These are phyloP conservation scores for Aspergillus sp. DNA, from an alignment of 2,329 filamentous ascomycete genomes.

Conservation along the genomic window DNA sequence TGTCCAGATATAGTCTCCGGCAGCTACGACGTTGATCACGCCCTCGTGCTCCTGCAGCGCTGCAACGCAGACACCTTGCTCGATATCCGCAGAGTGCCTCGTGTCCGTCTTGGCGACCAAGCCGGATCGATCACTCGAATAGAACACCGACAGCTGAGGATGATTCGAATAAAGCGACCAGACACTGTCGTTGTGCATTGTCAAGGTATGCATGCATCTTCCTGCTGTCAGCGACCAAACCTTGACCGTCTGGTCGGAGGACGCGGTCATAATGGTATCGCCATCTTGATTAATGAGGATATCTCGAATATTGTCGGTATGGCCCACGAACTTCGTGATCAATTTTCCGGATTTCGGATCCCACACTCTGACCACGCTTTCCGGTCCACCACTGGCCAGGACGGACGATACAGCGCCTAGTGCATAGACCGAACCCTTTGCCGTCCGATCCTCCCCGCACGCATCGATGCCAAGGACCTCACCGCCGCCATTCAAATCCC, in stretches of 20 bases:
- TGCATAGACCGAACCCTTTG: constrained; percentile 95
- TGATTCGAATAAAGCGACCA: constrained; percentile 94
- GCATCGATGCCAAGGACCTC: constrained; percentile 81
- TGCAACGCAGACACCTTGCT: constrained; percentile 88
- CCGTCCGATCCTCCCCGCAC: constrained; percentile 72
- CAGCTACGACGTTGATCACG: constrained; percentile 58
- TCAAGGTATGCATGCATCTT: constrained; percentile 95
- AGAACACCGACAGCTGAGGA: constrained; percentile 83
- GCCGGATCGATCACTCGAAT: constrained; percentile 89
- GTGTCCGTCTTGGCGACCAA: constrained; percentile 96
- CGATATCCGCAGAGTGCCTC: constrained; percentile 71
- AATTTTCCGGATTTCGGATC: constrained; percentile 85
- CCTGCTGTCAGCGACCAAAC: constrained; percentile 96
- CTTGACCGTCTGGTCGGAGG: constrained; percentile 95
- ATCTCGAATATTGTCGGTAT: constrained; percentile 90
- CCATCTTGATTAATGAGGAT: constrained; percentile 87
- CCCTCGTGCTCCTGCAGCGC: constrained; percentile 87
- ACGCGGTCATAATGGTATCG: constrained; percentile 89
- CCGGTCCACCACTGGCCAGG: constrained; percentile 88
- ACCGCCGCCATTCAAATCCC: constrained; percentile 87
- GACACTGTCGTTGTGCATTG: constrained; percentile 98
- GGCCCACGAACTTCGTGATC: constrained; percentile 94
- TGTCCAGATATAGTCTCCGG: constrained; percentile 82
- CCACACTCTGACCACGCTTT: constrained; percentile 90
- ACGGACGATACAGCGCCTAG: constrained; percentile 77